phyloP scores from a whole-genome alignment of 257 asterid species.

The Leonotis leonurus region DNA sequence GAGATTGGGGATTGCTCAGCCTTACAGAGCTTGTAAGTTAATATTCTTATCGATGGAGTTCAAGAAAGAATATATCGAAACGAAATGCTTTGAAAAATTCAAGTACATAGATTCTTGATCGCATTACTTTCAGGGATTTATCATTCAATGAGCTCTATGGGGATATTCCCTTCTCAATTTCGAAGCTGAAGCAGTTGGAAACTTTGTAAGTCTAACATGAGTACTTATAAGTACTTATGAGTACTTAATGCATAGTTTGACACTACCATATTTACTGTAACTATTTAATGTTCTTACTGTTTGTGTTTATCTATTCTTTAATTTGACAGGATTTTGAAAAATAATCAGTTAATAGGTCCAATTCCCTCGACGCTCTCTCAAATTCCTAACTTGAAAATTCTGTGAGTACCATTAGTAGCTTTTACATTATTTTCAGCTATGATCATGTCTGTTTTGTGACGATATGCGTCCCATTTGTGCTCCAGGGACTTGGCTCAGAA shows the following conservation, averaged over 20 bases:
- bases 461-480: background rate
- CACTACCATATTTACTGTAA: constrained; percentile 2
- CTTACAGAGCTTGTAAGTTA: constrained; percentile 51
- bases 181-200: constrained; percentile 89
- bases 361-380: constrained; percentile 95
- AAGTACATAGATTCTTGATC: background rate
- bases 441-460: background rate
- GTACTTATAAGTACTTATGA: too few species aligned
- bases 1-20: constrained; percentile 94
- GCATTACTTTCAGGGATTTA: constrained; percentile 52
- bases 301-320: background rate
- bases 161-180: constrained; percentile 88
- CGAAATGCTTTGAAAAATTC: background rate
- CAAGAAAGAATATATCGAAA: background rate
- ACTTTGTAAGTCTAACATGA: constrained; percentile 46
- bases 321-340: constrained; percentile 54
- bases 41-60: background rate
- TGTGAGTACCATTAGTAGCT: constrained; percentile 44
- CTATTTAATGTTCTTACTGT: background rate
- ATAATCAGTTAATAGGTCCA: constrained; percentile 81
- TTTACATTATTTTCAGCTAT: background rate
- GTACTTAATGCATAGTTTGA: background rate
- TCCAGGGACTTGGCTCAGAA: constrained; percentile 89
- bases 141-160: constrained; percentile 86
- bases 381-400: constrained; percentile 79